Evolutionary conservation across 345 rosid genomes (phyloP).

Genomic region (Combretum micranthum): DNA sequence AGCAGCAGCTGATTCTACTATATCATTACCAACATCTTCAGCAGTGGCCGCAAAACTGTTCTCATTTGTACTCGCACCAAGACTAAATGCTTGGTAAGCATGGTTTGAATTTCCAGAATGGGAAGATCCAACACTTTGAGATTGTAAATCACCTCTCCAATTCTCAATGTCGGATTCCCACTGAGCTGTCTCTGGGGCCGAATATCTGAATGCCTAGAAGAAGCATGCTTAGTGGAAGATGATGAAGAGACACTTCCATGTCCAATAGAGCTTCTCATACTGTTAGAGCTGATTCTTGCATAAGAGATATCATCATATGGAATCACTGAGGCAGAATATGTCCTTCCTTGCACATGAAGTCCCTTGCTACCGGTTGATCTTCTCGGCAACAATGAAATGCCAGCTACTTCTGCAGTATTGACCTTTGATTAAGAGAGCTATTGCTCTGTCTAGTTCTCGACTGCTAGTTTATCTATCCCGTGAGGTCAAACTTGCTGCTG

Average conservation of each 20-base stretch:
- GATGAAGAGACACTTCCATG: conserved; percentile 71
- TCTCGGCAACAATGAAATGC: conserved; percentile 61
- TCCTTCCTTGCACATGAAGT: conserved; percentile 57
- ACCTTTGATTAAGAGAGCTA: conserved; percentile 24
- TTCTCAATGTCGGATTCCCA: conserved; percentile 62
- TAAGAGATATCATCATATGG: conserved; percentile 66
- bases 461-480: conserved; percentile 23
- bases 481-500: conserved; percentile 21
- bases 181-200: conserved; percentile 63
- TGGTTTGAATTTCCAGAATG: conserved; percentile 49
- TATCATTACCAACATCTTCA: conserved; percentile 19
- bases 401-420: conserved; percentile 44
- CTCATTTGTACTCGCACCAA: conserved; percentile 31
- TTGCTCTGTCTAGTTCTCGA: conserved; percentile 25
- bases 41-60: conserved; percentile 27
- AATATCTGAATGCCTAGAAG: conserved; percentile 53
- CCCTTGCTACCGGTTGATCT: conserved; percentile 80
- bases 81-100: conserved; percentile 44
- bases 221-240: conserved; percentile 70
- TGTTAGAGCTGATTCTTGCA: conserved; percentile 53
- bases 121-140: conserved; percentile 52
- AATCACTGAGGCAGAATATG: conserved; percentile 46
- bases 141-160: conserved; percentile 50
- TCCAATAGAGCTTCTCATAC: conserved; percentile 80
- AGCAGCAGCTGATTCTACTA: conserved; percentile 29